These are phyloP conservation scores for Suillus weaverae DNA, from an alignment of 768 basidiomycete genomes.

Conservation along the genomic window DNA sequence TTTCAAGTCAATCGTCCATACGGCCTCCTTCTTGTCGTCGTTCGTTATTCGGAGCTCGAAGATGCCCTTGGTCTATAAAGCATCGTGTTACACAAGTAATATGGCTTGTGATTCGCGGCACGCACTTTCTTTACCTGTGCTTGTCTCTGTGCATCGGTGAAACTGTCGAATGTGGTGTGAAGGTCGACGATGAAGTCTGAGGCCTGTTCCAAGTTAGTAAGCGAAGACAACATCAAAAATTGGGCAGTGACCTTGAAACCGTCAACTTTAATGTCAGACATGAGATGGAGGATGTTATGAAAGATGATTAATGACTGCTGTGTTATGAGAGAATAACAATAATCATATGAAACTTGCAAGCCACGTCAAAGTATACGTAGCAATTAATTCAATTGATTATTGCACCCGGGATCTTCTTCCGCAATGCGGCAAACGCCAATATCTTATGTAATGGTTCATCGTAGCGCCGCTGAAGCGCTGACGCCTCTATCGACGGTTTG, in stretches of 20 bases:
- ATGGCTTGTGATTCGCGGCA: neutral
- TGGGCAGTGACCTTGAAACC: constrained; percentile 64
- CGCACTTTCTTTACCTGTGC: constrained; percentile 74
- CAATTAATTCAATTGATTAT: too few relatives aligned
- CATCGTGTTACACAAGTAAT: neutral
- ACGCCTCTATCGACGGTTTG: too few relatives aligned
- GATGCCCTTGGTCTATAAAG: constrained; percentile 74
- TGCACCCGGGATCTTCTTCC: neutral
- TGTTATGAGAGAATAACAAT: neutral
- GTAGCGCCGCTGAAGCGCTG: too few relatives aligned
- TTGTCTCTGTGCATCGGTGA: constrained; percentile 62
- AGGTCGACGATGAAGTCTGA: constrained; percentile 65
- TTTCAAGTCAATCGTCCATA: constrained; percentile 95
- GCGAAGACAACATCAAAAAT: neutral
- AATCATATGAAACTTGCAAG: neutral
- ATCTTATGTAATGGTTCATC: too few relatives aligned
- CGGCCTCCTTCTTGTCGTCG: constrained; percentile 62
- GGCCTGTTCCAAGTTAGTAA: constrained; percentile 41
- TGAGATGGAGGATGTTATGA: constrained; percentile 26
- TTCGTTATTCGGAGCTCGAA: constrained; percentile 86
- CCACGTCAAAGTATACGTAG: neutral
- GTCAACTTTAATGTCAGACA: constrained; percentile 71
- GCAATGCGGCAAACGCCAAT: too few relatives aligned
- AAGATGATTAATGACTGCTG: neutral
- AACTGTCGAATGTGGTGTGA: constrained; percentile 48